These are phyloP conservation scores for Puccinia sorghi DNA, from an alignment of 1,284 basidiomycete species.

Conservation along the genomic window DNA sequence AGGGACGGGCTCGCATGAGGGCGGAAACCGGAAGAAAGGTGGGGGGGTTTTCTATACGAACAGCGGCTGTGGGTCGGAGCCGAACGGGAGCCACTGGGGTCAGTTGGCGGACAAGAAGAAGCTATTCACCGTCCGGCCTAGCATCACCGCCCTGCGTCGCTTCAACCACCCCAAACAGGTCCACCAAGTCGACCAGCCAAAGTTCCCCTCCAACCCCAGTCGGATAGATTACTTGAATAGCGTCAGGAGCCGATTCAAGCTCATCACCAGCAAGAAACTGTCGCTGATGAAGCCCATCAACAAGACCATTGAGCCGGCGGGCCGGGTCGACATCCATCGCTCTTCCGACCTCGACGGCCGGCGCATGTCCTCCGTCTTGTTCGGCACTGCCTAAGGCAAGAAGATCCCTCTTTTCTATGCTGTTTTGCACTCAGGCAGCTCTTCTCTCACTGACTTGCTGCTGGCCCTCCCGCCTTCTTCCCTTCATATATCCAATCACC, in stretches of 20 bases:
- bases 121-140: conserved; percentile 13
- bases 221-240: conserved; percentile 35
- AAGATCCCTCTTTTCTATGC: not conserved
- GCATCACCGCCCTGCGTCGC: conserved; percentile 17
- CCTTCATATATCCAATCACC: too few relatives aligned
- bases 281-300: conserved; percentile 8
- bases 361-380: conserved; percentile 15
- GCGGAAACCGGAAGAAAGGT: conserved; percentile 9
- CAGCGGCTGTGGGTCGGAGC: not conserved
- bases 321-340: conserved; percentile 14
- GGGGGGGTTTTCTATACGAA: not conserved
- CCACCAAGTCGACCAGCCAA: conserved; percentile 20
- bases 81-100: conserved; percentile 3
- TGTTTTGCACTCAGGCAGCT: too few relatives aligned
- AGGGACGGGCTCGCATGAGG: conserved; percentile 8
- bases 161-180: conserved; percentile 25
- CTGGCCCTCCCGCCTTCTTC: too few relatives aligned
- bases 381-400: conserved; percentile 7
- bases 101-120: conserved; percentile 19
- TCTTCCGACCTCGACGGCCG: conserved; percentile 6
- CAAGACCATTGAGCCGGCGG: conserved; percentile 15
- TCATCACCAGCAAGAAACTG: conserved; percentile 20
- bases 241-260: conserved; percentile 18
- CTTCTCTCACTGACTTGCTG: too few relatives aligned
- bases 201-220: conserved; percentile 7